Conservation (phyloP, 208 protist genomes). For the Acanthamoeba sp. region DNA sequence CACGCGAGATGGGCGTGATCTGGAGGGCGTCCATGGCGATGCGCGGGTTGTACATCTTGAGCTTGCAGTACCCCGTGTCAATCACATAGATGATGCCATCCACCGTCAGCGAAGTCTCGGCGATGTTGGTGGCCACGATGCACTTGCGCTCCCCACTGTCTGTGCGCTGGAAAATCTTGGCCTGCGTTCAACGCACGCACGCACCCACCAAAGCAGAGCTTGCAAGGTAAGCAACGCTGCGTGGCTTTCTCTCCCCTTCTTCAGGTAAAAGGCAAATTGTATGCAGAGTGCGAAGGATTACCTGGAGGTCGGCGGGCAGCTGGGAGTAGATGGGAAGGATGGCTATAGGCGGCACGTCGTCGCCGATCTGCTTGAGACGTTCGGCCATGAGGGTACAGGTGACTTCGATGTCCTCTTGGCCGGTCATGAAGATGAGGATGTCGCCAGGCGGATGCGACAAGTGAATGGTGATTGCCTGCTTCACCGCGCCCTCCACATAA, state of each 20-base stretch:
- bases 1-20: conserved; percentile 84
- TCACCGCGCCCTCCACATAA: conserved; percentile 97
- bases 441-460: conserved; percentile 97
- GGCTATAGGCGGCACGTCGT: conserved; percentile 92
- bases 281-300: no score
- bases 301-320: conserved; percentile 97
- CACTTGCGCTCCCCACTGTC: conserved; percentile 90
- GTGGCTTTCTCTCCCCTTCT: no score
- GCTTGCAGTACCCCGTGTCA: conserved; percentile 88
- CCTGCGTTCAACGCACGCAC: no score
- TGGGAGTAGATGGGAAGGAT: conserved; percentile 98
- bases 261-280: no score
- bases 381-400: conserved; percentile 97
- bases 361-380: conserved; percentile 91
- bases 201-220: no score
- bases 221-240: no score
- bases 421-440: conserved; percentile 99
- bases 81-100: conserved; percentile 99
- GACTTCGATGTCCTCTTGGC: conserved; percentile 98
- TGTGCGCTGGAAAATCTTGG: conserved; percentile 97
- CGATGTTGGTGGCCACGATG: conserved; percentile 99
- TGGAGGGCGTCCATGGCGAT: conserved; percentile 81
- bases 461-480: conserved; percentile 98
- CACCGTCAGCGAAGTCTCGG: conserved; percentile 99
- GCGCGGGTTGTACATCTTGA: conserved; percentile 86